A percentile compares a stretch with the other conserved stretches of the same genome.
Evolutionary conservation across 2,329 filamentous ascomycete species (phyloP).

Genomic region (Stachybotrys echinatus): DNA sequence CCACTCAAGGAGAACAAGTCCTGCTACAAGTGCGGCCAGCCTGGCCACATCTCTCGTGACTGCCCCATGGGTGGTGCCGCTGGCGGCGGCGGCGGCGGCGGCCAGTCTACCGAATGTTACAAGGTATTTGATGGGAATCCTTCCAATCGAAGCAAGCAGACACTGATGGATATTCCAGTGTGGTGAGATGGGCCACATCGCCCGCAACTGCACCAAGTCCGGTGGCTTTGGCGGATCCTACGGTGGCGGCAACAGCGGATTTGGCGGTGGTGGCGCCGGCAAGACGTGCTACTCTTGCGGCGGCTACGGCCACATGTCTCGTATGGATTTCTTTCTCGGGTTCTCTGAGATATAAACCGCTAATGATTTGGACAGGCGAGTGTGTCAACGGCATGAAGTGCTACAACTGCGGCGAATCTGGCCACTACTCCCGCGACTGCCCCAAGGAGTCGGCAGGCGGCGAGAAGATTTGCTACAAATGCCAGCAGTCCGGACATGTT

Average conservation of each 20-base stretch:
- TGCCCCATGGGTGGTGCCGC: conserved; percentile 54
- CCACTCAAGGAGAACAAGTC: conserved; percentile 81
- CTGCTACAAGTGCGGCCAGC: conserved; percentile 73
- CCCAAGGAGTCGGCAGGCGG: conserved; percentile 79
- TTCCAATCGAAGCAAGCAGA: neutral
- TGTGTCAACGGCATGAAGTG: conserved; percentile 99
- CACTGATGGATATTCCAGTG: conserved; percentile 48
- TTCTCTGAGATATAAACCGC: neutral
- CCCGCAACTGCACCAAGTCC: conserved; percentile 77
- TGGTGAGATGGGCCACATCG: conserved; percentile 93
- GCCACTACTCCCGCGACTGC: conserved; percentile 94
- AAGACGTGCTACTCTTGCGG: conserved; percentile 99
- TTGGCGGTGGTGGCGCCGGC: conserved; percentile 46
- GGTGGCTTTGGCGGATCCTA: conserved; percentile 41
- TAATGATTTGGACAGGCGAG: conserved; percentile 51
- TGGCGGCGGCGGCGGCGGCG: conserved; percentile 35
- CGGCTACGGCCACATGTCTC: conserved; percentile 93
- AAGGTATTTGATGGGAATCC: conserved; percentile 47
- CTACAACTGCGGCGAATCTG: conserved; percentile 96
- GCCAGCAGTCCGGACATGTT: conserved; percentile 77
- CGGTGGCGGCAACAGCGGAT: conserved; percentile 42
- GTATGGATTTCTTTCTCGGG: conserved; percentile 38
- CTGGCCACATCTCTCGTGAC: conserved; percentile 89
- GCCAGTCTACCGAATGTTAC: conserved; percentile 73
- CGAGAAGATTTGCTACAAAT: conserved; percentile 99